Evolutionary conservation across 2,329 filamentous ascomycete genomes (phyloP), one percentile per base, ranked within the genome.

Genomic region (Pyricularia pennisetigena): DNA sequence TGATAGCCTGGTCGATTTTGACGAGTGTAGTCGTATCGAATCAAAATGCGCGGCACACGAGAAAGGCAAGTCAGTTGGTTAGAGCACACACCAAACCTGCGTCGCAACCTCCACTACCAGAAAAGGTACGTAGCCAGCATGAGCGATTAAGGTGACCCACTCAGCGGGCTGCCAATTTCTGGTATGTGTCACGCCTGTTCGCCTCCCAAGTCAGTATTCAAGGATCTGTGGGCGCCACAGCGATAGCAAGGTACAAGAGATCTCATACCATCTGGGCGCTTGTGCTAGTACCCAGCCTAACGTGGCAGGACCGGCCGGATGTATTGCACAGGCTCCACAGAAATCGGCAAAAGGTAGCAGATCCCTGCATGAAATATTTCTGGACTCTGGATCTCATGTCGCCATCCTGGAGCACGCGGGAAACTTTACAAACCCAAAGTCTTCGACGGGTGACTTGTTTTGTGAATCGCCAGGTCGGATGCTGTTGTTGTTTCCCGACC

Each of bases 21-120:
- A 61, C 57, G 57, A 24, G 9, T 61, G 57, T 28, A 28, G 57
- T 61, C 57, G 57, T 23, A 61, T 61, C 57, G 57, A 61, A 61
- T 61, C 57, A 61, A 61, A 61, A 61, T 61, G 57, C 57, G 57
- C 57, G 57, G 57, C 57, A 61, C 57, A 61, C 57, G 57, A 61
- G 57, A 61, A 61, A 24, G 57, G 57, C 41, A 54, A 54, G 41
- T n/a, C 41, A n/a, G 41, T 54, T 54, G 41, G 41, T 54, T 54
- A 20, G 41, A 54, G 41, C 41, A 54, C 41, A 54, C 41, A 54
- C 41, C 41, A 54, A 54, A 54, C 41, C 20, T 54, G 41, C 41
- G 41, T 54, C 41, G 41, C 41, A 54, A n/a, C 41, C 41, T 54
- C 16, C 41, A 41, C 32, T 41, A 41, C 41, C 20, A n/a, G 20